phyloP scores from a whole-genome alignment of 2,329 filamentous ascomycete species.

The Mycosphaerella arachidis region DNA sequence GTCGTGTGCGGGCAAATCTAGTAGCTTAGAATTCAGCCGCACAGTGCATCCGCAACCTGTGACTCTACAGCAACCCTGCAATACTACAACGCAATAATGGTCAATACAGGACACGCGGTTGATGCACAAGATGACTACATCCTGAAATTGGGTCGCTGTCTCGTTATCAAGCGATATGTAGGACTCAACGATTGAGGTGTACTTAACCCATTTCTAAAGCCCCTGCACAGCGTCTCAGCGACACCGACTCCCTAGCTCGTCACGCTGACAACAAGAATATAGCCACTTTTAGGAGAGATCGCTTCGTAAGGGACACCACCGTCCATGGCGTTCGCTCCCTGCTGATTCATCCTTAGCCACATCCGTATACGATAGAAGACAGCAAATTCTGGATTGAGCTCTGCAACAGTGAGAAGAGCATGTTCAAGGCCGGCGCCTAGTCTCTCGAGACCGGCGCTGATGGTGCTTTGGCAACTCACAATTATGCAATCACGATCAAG shows the following conservation, averaged over 20 bases:
- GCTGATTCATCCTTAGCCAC: slow-evolving; percentile 17
- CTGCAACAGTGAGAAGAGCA: slow-evolving; percentile 17
- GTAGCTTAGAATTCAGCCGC: background rate
- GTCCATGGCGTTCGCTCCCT: background rate
- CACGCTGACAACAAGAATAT: slow-evolving; percentile 31
- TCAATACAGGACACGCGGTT: background rate
- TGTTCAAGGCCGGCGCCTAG: slow-evolving; percentile 19
- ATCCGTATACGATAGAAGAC: slow-evolving; percentile 36
- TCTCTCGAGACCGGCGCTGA: slow-evolving; percentile 12
- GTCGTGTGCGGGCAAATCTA: background rate
- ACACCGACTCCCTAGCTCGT: slow-evolving; percentile 26
- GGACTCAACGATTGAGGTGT: background rate
- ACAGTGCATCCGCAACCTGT: background rate
- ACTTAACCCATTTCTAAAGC: background rate
- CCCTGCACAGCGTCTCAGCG: slow-evolving; percentile 27
- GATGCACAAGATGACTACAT: slow-evolving; percentile 4
- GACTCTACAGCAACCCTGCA: background rate
- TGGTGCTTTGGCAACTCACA: slow-evolving; percentile 16
- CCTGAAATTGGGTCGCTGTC: slow-evolving; percentile 4
- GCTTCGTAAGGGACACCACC: slow-evolving; percentile 25
- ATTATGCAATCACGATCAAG: slow-evolving; percentile 25
- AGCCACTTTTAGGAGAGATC: slow-evolving; percentile 37
- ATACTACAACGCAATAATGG: background rate
- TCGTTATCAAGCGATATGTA: slow-evolving; percentile 1
- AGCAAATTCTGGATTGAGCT: slow-evolving; percentile 35